Conservation (phyloP, 306 rosid genomes). For the Abrus pulchellus region DNA sequence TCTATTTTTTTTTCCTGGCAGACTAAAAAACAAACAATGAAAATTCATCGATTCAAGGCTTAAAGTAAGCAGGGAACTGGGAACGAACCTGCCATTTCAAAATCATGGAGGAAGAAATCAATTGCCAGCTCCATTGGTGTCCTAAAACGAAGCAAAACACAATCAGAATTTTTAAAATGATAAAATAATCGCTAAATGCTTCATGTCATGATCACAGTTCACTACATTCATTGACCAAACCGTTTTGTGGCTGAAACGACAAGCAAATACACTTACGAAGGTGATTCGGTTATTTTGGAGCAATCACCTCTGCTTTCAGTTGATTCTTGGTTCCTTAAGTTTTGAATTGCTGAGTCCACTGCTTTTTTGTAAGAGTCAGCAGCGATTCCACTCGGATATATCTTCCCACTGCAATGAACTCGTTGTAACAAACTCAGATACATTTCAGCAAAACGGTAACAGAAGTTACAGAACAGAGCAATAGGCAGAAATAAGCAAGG, state of each 20-base stretch:
- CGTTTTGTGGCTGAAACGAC: constrained; percentile 46
- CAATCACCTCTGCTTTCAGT: constrained; percentile 35
- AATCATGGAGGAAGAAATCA: constrained; percentile 92
- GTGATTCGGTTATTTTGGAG: constrained; percentile 55
- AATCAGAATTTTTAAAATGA: neutral
- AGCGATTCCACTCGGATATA: constrained; percentile 86
- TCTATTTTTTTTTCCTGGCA: too few species aligned
- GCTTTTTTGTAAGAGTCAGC: constrained; percentile 88
- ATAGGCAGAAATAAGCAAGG: neutral
- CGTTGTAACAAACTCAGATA: neutral
- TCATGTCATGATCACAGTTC: neutral
- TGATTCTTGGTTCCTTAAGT: constrained; percentile 66
- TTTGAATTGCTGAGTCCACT: constrained; percentile 86
- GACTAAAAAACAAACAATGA: neutral
- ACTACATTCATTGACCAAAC: constrained; percentile 21
- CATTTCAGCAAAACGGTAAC: neutral
- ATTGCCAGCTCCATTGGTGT: constrained; percentile 81
- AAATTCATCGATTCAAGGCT: neutral
- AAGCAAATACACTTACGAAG: constrained; percentile 58
- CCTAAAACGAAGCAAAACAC: constrained; percentile 47
- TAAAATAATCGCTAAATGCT: neutral
- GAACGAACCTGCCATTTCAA: constrained; percentile 94
- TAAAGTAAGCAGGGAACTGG: neutral
- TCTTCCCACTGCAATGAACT: constrained; percentile 68
- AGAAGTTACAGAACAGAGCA: neutral